Evolutionary conservation across 1,139 yeast genomes (phyloP), one percentile per base, ranked within the genome.

Genomic region (Lodderomyces parapsilosis): DNA sequence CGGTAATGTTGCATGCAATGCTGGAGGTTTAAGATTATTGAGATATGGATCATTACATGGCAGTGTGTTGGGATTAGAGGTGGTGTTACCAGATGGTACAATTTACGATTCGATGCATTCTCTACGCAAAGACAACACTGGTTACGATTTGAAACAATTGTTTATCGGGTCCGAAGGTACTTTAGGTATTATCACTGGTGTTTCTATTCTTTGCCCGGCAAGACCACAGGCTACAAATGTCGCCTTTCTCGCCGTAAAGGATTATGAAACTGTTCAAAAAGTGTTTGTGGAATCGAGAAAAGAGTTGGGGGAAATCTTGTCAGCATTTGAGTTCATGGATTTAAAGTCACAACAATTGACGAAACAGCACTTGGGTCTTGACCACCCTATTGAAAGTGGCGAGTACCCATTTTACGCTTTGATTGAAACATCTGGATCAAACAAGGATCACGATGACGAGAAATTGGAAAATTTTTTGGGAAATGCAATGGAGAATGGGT

Each of bases 301-400:
- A 39, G 96, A 88, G 55, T 76, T 91, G 35, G 80, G 87, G 17
- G 98, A 91, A 62, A 83, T 91, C 51, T 73, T 91, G 49, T 86
- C 96, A 30, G 97, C 98, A 6, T 91, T 89, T 65, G 99, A 91
- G 63, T 87, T 91, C 57, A 91, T 91, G 97, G 99, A 91, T 60
- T 70, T 77, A 23, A 78, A 76, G 43, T 84, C 95, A 2, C 95
- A 87, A 62, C 61, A 71, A 35, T 70, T 89, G 51, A 81, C 90
- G 19, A 75, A 73, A 35, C 66, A 74, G 42, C 78, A 81, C 55
- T 70, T 83, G 52, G 68, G 75, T 39, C 56, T 72, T 10, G 71
- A 78, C 22, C 89, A 87, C 56, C 99, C 99, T 6, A 79, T 93
- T 44, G 95, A 85, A 54, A 83, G 82, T 37, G 77, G 69, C 13